Percentiles rank a stretch among this genome's conserved stretches.
phyloP scores from a whole-genome alignment of 768 basidiomycete species.

The Termitomyces sp. region DNA sequence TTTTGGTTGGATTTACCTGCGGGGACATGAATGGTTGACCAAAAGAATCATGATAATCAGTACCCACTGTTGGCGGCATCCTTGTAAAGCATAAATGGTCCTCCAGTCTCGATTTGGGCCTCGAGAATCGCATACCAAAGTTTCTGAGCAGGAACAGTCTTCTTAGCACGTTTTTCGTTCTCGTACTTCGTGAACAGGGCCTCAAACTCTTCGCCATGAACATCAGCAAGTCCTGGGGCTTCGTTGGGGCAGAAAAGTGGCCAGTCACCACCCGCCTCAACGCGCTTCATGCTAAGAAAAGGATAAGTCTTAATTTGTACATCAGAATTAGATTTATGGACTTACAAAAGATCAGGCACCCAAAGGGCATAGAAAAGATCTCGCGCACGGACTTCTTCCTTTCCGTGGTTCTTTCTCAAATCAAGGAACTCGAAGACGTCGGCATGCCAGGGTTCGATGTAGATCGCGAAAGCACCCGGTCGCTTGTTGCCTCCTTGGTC shows the following conservation, averaged over 20 bases:
- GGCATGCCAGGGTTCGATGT: slow-evolving; percentile 98
- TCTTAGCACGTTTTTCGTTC: slow-evolving; percentile 81
- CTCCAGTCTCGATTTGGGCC: slow-evolving; percentile 96
- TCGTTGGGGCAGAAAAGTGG: slow-evolving; percentile 98
- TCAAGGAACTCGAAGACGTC: slow-evolving; percentile 98
- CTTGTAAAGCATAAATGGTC: slow-evolving; percentile 99
- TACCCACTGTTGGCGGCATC: slow-evolving; percentile 86
- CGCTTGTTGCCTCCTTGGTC: slow-evolving; percentile 99
- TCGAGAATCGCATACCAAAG: slow-evolving; percentile 98
- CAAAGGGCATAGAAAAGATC: slow-evolving; percentile 98
- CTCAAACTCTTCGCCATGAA: slow-evolving; percentile 89
- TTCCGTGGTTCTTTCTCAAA: slow-evolving; percentile 97
- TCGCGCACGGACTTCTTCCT: slow-evolving; percentile 94
- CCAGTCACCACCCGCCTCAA: slow-evolving; percentile 88
- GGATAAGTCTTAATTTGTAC: neutral
- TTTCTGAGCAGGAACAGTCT: slow-evolving; percentile 90
- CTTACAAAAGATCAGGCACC: slow-evolving; percentile 96
- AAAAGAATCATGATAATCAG: neutral
- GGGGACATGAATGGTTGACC: neutral
- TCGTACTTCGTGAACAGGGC: slow-evolving; percentile 85
- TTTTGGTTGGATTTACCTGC: slow-evolving; percentile 96
- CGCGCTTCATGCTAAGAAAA: slow-evolving; percentile 83
- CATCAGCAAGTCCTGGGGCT: slow-evolving; percentile 85
- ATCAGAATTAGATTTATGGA: neutral
- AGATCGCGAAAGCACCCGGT: slow-evolving; percentile 97